phyloP scores from a whole-genome alignment of 75 land plant genomes.

The Cryptomeria japonica region DNA sequence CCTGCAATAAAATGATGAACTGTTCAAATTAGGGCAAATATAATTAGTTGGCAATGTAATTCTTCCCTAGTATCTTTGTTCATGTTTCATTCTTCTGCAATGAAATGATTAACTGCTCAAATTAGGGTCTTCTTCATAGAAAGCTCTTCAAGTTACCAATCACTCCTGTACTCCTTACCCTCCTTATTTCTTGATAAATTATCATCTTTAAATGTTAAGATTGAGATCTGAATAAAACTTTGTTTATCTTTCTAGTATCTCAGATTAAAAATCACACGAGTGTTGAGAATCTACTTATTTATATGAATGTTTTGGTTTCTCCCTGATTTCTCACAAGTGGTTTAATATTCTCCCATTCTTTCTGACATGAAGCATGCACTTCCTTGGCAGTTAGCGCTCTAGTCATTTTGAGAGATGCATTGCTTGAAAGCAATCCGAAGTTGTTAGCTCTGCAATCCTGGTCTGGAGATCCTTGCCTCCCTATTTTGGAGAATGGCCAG shows the following conservation, averaged over 20 bases:
- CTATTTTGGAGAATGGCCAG: neutral
- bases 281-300: neutral
- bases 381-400: neutral
- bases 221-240: neutral
- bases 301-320: neutral
- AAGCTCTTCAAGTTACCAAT: neutral
- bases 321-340: neutral
- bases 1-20: neutral
- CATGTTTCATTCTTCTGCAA: neutral
- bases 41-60: neutral
- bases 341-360: neutral
- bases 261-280: neutral
- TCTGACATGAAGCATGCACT: neutral
- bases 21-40: neutral
- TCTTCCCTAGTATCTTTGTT: neutral
- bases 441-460: neutral
- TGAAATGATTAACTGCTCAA: neutral
- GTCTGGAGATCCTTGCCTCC: slow-evolving; percentile 1
- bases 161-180: neutral
- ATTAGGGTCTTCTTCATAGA: neutral
- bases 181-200: neutral
- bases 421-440: neutral
- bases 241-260: neutral
- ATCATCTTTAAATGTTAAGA: neutral
- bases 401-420: neutral